Conservation (phyloP, 2,329 filamentous ascomycete genomes). For the Xylariaceae sp. region DNA sequence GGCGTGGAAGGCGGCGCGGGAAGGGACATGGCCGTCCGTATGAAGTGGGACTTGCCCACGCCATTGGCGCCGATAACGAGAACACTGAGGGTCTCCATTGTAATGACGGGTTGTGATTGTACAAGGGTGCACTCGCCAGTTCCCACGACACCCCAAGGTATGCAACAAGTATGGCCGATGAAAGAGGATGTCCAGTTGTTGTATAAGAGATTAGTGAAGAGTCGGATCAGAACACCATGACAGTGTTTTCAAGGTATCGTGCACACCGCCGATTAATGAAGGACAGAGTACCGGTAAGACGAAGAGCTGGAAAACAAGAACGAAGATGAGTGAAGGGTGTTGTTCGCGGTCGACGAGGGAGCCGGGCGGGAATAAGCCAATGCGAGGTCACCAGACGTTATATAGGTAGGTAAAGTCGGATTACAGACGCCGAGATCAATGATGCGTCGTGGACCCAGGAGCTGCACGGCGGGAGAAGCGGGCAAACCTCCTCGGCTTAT, state of each 20-base stretch:
- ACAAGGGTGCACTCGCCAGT: constrained; percentile 8
- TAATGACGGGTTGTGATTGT: constrained; percentile 21
- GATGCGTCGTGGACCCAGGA: neutral
- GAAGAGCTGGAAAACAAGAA: neutral
- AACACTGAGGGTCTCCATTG: constrained; percentile 59
- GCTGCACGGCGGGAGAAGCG: neutral
- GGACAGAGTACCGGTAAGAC: neutral
- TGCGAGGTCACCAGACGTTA: neutral
- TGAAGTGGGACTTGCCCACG: constrained; percentile 64
- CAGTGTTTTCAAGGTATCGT: constrained; percentile 6
- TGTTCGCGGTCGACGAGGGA: neutral
- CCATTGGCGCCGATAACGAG: constrained; percentile 61
- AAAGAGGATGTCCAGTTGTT: neutral
- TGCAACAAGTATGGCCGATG: constrained; percentile 2
- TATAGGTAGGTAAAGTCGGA: neutral
- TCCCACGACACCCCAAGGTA: constrained; percentile 8
- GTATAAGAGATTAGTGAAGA: constrained; percentile 4
- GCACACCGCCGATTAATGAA: neutral
- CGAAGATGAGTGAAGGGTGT: neutral
- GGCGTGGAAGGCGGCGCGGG: constrained; percentile 41
- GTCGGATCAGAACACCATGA: constrained; percentile 8
- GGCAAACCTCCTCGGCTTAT: neutral
- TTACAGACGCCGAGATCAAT: neutral
- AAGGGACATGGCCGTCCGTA: constrained; percentile 57
- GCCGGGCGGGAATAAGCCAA: neutral